phyloP scores from a whole-genome alignment of 352 stramenopile genomes.

The Globisporangium nodosum region DNA sequence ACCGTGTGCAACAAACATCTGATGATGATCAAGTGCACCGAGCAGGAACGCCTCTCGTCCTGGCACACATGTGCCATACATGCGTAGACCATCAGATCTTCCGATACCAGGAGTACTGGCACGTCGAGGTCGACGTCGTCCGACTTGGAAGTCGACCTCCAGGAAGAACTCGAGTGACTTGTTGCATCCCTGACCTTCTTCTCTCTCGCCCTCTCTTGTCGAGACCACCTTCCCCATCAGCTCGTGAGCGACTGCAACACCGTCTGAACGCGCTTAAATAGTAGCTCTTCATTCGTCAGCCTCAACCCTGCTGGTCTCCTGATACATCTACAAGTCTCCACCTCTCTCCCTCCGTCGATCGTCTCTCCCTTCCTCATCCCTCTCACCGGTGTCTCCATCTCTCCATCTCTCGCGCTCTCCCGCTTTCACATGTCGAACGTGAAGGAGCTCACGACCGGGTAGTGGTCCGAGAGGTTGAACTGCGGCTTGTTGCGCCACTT shows the following conservation, averaged over 20 bases:
- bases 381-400: not conserved
- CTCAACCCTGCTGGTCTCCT: not conserved
- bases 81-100: too few relatives aligned
- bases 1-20: too few relatives aligned
- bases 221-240: too few relatives aligned
- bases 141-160: too few relatives aligned
- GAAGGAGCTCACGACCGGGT: constrained; percentile 64
- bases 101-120: too few relatives aligned
- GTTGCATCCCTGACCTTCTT: too few relatives aligned
- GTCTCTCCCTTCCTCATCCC: not conserved
- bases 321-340: not conserved
- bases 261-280: not conserved
- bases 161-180: too few relatives aligned
- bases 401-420: not conserved
- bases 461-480: constrained; percentile 77
- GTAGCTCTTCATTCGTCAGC: not conserved
- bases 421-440: constrained; percentile 60
- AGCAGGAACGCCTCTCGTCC: too few relatives aligned
- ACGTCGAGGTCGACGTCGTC: too few relatives aligned
- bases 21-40: too few relatives aligned
- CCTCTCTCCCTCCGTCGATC: not conserved
- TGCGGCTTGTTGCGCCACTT: constrained; percentile 53
- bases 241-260: not conserved
- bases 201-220: too few relatives aligned
- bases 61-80: too few relatives aligned